phyloP scores from a whole-genome alignment of 108 stramenopile species.

The Hondaea fermentalgiana region DNA sequence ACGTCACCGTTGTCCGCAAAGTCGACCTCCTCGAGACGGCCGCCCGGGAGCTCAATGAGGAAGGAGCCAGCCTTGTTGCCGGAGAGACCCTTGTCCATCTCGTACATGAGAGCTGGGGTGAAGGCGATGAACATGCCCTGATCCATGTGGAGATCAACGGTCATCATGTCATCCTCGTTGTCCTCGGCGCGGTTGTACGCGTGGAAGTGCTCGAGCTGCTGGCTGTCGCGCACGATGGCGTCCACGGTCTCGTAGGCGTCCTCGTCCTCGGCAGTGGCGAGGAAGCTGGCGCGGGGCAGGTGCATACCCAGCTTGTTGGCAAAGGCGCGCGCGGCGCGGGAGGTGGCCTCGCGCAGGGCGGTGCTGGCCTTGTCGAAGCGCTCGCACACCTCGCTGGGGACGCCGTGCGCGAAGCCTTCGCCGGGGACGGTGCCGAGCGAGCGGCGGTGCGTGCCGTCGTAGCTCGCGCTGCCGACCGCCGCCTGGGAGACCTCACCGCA shows the following conservation, averaged over 20 bases:
- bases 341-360: not conserved
- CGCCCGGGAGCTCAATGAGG: constrained; percentile 42
- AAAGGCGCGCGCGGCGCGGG: not conserved
- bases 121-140: constrained; percentile 69
- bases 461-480: not conserved
- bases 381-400: not conserved
- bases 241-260: constrained; percentile 23
- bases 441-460: not conserved
- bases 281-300: not conserved
- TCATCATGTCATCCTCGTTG: not conserved
- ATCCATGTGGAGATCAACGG: constrained; percentile 61
- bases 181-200: constrained; percentile 35
- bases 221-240: constrained; percentile 51
- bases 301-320: not conserved
- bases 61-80: constrained; percentile 33
- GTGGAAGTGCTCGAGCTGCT: constrained; percentile 76
- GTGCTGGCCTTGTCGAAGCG: not conserved
- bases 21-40: constrained; percentile 36
- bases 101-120: constrained; percentile 50
- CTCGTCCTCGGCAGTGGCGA: not conserved
- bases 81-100: not conserved
- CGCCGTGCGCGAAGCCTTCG: not conserved
- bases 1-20: constrained; percentile 50
- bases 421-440: not conserved
- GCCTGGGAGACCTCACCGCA: not conserved